Base-by-base conservation (phyloP, 495 filamentous ascomycete genomes). In the Penicillium roqueforti region DNA sequence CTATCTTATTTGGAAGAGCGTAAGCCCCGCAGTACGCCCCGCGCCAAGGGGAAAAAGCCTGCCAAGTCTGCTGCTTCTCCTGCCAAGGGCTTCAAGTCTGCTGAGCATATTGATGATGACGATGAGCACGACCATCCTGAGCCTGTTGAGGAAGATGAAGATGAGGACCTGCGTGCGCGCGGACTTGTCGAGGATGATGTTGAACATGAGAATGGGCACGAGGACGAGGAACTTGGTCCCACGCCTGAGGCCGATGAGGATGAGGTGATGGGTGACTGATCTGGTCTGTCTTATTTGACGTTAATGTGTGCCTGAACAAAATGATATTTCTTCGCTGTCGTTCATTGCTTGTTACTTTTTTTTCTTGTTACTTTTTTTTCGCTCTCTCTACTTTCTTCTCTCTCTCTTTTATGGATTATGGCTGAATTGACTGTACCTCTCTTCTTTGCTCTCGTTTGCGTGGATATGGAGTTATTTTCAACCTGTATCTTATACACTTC, bases 1-100 rank as follows among this genome's bases (percentile, higher is more conserved):
- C 69, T 96, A 13, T 81, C 78, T 14, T 88, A 83, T 61, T 65
- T 97, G 1, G 88, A 89, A 56, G 82, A 85, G 56, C 72, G 70
- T 28, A 80, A 80, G 59, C 68, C 70, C 55, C 55, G 77, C 69
- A 61, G 61, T 52, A 51, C 60, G 57, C 63, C 50, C 11, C 58
- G 51, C 29, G 69, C 68, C 8, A 83, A 80, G 54, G 73, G 73
- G 8, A 80, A 82, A 53, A 79, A 77, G 52, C 53, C 71, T n/a
- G 68, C 54, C 6, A 60, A 58, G 39, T 13, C 73, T 36, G 59
- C 67, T 14, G 67, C 61, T 29, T 61, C 54, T 52, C 63, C 63
- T 14, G 68, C 65, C 31, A 68, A 75, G 39, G 53, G 62, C 23
- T 53, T 43, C 44, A 73, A 74, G 43, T 72, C 71, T 4, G 68